A percentile compares a stretch with the other conserved stretches of the same genome.
Conservation (phyloP, 2,329 filamentous ascomycete species). For the Sphaceloma murrayae region DNA sequence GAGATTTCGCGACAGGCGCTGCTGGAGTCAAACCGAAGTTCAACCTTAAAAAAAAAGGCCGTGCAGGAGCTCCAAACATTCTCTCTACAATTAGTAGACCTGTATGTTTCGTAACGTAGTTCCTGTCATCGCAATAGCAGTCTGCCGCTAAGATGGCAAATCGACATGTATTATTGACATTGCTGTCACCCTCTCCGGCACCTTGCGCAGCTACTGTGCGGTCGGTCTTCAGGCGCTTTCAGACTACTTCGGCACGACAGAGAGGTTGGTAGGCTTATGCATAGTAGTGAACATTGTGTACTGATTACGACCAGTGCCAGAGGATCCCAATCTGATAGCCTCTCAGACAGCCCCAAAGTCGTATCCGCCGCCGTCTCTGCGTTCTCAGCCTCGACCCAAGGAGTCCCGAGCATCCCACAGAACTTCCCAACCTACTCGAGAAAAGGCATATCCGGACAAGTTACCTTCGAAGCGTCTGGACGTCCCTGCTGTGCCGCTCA, state of each 20-base stretch:
- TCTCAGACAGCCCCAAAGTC: constrained; percentile 27
- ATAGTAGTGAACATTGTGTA: background rate
- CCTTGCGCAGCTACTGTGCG: constrained; percentile 30
- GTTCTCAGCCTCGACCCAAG: constrained; percentile 30
- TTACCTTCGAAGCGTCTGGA: constrained; percentile 21
- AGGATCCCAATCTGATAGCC: constrained; percentile 28
- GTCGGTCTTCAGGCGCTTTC: constrained; percentile 24
- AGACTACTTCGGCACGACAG: background rate
- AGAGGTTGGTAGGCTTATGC: background rate
- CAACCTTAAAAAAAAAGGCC: constrained; percentile 5
- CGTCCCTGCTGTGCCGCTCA: constrained; percentile 22
- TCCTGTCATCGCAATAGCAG: background rate
- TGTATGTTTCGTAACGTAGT: background rate
- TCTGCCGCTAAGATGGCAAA: constrained; percentile 17
- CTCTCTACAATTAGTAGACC: too few relatives aligned
- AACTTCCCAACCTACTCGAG: constrained; percentile 26
- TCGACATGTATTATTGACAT: constrained; percentile 27
- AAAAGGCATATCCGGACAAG: constrained; percentile 28
- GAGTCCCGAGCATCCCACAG: constrained; percentile 29
- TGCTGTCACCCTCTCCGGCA: constrained; percentile 33
- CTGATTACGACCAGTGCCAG: constrained; percentile 14
- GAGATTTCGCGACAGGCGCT: constrained; percentile 15
- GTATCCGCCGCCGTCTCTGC: constrained; percentile 26
- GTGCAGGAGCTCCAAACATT: background rate
- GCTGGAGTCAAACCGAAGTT: constrained; percentile 8